phyloP scores from a whole-genome alignment of 208 protist species.

The Porcisia hertigi region DNA sequence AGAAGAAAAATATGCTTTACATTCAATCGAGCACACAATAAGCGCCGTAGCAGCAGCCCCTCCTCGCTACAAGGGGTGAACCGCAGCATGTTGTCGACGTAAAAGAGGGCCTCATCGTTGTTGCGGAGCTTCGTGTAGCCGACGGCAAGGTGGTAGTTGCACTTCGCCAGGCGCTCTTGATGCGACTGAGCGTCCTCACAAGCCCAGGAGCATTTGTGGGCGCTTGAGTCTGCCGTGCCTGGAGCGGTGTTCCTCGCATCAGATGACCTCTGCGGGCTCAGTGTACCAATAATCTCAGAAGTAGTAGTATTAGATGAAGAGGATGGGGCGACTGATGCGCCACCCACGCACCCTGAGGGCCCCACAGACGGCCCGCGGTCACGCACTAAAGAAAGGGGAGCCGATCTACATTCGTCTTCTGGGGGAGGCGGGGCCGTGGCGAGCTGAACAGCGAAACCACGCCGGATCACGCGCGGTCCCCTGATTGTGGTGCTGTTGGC shows the following conservation, averaged over 20 bases:
- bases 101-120: constrained; percentile 58
- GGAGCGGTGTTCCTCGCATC: constrained; percentile 11
- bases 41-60: constrained; percentile 29
- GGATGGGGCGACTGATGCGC: neutral
- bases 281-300: neutral
- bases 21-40: constrained; percentile 19
- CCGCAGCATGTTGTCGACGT: constrained; percentile 56
- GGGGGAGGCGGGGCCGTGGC: constrained; percentile 31
- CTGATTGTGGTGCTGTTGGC: neutral
- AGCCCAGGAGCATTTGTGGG: neutral
- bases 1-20: neutral
- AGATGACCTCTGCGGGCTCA: neutral
- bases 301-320: neutral
- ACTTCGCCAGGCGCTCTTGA: constrained; percentile 16
- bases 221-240: neutral
- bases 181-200: neutral
- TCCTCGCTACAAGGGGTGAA: constrained; percentile 54
- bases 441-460: constrained; percentile 18
- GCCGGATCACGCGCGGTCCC: neutral
- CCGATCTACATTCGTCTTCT: constrained; percentile 20
- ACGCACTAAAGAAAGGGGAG: constrained; percentile 15
- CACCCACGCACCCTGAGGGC: neutral
- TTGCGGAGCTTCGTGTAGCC: constrained; percentile 76
- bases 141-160: constrained; percentile 73
- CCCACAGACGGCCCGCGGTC: neutral